A percentile compares a stretch with the other conserved stretches of the same genome.
Evolutionary conservation across 352 stramenopile species (phyloP).

Genomic region (Phytophthora cactorum): DNA sequence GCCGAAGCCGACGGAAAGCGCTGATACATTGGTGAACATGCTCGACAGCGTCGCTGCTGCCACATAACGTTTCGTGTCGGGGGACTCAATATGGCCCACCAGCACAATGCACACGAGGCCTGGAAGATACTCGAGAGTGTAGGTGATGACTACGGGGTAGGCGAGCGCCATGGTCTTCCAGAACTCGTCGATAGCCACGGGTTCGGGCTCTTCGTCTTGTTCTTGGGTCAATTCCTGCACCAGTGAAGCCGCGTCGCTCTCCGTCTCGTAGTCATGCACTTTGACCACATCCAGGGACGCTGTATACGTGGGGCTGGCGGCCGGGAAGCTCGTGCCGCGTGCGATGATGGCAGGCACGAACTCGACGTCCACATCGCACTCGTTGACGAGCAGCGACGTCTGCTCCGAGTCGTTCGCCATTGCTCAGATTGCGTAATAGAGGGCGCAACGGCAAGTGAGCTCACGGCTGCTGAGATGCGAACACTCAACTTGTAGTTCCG

Average conservation of each 20-base stretch:
- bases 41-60: conserved; percentile 66
- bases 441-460: neutral
- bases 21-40: conserved; percentile 83
- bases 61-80: conserved; percentile 63
- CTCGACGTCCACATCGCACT: conserved; percentile 26
- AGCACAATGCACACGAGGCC: conserved; percentile 68
- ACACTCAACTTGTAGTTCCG: conserved; percentile 3
- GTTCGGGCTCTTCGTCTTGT: conserved; percentile 45
- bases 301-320: conserved; percentile 55
- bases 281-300: conserved; percentile 49
- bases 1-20: conserved; percentile 72
- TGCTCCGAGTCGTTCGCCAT: conserved; percentile 24
- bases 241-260: conserved; percentile 28
- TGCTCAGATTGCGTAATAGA: neutral
- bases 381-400: conserved; percentile 21
- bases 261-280: conserved; percentile 41
- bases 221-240: conserved; percentile 32
- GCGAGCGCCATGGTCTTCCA: conserved; percentile 49
- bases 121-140: conserved; percentile 61
- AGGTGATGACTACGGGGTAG: conserved; percentile 57
- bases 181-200: conserved; percentile 52
- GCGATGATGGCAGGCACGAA: conserved; percentile 48
- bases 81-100: conserved; percentile 65
- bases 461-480: neutral
- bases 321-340: conserved; percentile 58